A percentile compares a stretch with the other conserved stretches of the same genome.
Conservation (phyloP, 768 basidiomycete genomes). For the Lentinula sp. region DNA sequence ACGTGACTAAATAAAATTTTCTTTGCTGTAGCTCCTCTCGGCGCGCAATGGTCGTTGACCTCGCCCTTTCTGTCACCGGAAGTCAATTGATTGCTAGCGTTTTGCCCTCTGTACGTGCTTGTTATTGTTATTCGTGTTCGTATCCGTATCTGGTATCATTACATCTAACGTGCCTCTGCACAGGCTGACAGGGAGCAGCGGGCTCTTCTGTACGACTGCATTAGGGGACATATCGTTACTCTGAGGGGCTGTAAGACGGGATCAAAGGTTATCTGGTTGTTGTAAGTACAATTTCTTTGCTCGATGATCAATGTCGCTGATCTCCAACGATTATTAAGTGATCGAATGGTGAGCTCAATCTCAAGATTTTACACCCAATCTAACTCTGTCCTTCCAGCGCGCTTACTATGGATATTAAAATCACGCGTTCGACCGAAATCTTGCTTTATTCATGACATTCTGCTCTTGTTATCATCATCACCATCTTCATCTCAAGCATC, state of each 20-base stretch:
- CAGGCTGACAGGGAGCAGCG: conserved; percentile 87
- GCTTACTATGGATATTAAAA: conserved; percentile 58
- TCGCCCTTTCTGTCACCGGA: conserved; percentile 77
- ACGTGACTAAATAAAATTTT: conserved; percentile 2
- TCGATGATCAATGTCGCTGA: neutral
- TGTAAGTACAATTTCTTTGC: conserved; percentile 30
- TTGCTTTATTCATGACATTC: conserved; percentile 20
- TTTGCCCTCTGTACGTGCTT: conserved; percentile 56
- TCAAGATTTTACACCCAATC: conserved; percentile 6
- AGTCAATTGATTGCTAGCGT: conserved; percentile 83
- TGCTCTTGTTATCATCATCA: conserved; percentile 7
- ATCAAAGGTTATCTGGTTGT: conserved; percentile 89
- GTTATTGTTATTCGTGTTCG: neutral
- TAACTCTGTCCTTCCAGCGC: conserved; percentile 27
- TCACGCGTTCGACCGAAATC: conserved; percentile 14
- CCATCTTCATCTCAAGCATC: neutral
- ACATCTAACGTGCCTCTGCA: conserved; percentile 5
- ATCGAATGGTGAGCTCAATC: conserved; percentile 42
- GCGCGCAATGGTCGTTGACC: conserved; percentile 80
- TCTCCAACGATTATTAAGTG: conserved; percentile 25
- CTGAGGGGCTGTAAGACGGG: conserved; percentile 89
- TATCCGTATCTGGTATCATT: too few relatives aligned
- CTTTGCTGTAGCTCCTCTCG: conserved; percentile 42
- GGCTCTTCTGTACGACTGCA: conserved; percentile 76
- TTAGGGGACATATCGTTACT: conserved; percentile 82